Evolutionary conservation across 768 basidiomycete genomes (phyloP).

Genomic region (Porphyrellus cyaneotinctus): DNA sequence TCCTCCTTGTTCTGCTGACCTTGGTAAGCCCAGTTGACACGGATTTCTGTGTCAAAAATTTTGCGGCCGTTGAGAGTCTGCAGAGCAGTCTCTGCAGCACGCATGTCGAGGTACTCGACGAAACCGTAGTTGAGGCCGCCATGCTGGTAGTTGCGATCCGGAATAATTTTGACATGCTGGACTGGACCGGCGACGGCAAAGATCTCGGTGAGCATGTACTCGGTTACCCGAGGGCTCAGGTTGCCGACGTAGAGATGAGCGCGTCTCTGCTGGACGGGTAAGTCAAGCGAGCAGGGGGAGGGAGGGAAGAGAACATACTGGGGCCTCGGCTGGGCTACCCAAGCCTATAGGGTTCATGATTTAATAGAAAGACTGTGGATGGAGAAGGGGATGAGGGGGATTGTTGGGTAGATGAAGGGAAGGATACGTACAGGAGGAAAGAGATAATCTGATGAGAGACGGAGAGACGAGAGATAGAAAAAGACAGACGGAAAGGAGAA

Average conservation of each 20-base stretch:
- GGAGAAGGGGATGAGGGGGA: constrained; percentile 15
- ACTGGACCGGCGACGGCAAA: constrained; percentile 96
- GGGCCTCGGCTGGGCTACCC: constrained; percentile 67
- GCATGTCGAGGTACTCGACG: constrained; percentile 99
- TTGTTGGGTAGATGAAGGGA: constrained; percentile 3
- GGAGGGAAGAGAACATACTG: constrained; percentile 46
- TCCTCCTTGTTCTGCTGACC: constrained; percentile 99
- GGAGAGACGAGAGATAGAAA: constrained; percentile 32
- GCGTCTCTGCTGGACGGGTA: constrained; percentile 54
- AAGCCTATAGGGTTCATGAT: constrained; percentile 75
- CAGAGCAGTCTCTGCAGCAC: constrained; percentile 97
- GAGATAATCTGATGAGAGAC: constrained; percentile 40
- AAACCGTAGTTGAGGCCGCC: constrained; percentile 99
- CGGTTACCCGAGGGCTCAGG: constrained; percentile 94
- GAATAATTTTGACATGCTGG: constrained; percentile 99
- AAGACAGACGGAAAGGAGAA: constrained; percentile 35
- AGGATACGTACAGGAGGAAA: constrained; percentile 30
- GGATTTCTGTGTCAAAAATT: constrained; percentile 99
- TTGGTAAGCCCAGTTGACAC: constrained; percentile 99
- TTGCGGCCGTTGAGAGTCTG: constrained; percentile 98
- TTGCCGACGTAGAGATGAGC: constrained; percentile 99
- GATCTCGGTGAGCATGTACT: constrained; percentile 98
- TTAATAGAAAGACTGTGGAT: constrained; percentile 40
- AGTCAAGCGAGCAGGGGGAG: not conserved
- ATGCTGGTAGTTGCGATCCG: constrained; percentile 98